Evolutionary conservation across 495 filamentous ascomycete genomes (phyloP), one percentile per base, ranked within the genome.

Genomic region (Penicillium robsamsonii): DNA sequence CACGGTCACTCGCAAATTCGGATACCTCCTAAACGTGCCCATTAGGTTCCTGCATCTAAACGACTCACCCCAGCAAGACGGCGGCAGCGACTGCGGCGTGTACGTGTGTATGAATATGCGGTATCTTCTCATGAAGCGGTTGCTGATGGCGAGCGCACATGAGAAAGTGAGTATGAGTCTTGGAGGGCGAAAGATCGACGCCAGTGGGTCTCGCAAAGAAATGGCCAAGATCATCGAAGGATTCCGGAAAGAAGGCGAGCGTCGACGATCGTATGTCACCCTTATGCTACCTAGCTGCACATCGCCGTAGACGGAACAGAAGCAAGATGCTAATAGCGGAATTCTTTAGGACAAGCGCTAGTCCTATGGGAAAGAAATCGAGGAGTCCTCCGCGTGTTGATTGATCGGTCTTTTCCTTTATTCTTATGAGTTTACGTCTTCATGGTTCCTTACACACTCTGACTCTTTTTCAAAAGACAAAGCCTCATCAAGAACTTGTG

Each of bases 41-140:
- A 74, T 97, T 11, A 71, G 80, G 7, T 96, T 93, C 64, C 74
- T 86, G 55, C 81, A 92, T 72, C 75, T 99, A 27, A 75, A 85
- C 5, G 94, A 97, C 66, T 85, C 84, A 9, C 95, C 94, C 3
- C 87, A 96, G 60, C 95, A 99, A 70, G 89, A 91, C 59, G 97
- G 97, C 62, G 83, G 87, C 50, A 90, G 81, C 58, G 95, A 97
- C 73, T 99, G 95, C 66, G 95, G 95, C 13, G 91, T 99, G 0
- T 97, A 91, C 69, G 95, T 99, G 2, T 97, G 95, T 69, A 81
- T 96, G 60, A 80, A 88, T 53, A 99, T 97, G 92, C 81, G 89
- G 38, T 84, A 96, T 70, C 72, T 99, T 15, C 82, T 98, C 18
- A 70, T 96, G 35, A 90, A 89, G 70, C 79, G 88, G 44, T 73